Evolutionary conservation across 805 yeast species (phyloP), one percentile per base, ranked within the genome.

Genomic region (Candida nonsorbophila): DNA sequence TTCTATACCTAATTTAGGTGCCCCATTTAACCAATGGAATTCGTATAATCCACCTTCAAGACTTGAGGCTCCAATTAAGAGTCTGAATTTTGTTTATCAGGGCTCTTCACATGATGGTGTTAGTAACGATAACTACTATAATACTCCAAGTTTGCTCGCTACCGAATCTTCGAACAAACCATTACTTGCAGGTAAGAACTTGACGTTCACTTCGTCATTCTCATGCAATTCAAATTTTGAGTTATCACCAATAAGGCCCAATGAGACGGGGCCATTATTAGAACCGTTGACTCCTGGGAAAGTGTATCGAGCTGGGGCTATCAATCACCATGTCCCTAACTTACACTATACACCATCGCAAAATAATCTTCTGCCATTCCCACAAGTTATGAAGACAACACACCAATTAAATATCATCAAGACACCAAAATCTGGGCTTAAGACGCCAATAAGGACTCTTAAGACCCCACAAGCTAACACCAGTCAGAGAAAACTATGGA

Each of bases 171-270:
- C 74, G 7, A 54, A 52, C 35, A 57, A 56, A 35, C 67, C 69
- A 9, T 40, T 62, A 24, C 41, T 58, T 21, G 70, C 67, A 1
- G 58, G 62, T 13, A 62, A 60, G 34, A 56, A 57, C 39, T 49
- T 69, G 25, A 69, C 75, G 7, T 74, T 74, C 45, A 73, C 83
- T 3, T 77, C 82, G 14, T 74, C 82, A 8, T 79, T 79, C 52
- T 77, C 80, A 48, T 75, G 82, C 42, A 72, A 67, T 40, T 74
- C 81, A 15, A 78, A 72, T 44, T 67, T 78, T 38, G 84, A 79
- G 44, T 51, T 79, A 13, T 74, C 79, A 14, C 85, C 85, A 6
- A 46, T 75, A 25, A 63, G 74, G 37, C 58, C 70, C 5, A 63
- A 66, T 32, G 80, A 74, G 33, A 72, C 81, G 3, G 84, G 84